phyloP scores from a whole-genome alignment of 2,329 filamentous ascomycete species.

The Alternaria metachromatica region DNA sequence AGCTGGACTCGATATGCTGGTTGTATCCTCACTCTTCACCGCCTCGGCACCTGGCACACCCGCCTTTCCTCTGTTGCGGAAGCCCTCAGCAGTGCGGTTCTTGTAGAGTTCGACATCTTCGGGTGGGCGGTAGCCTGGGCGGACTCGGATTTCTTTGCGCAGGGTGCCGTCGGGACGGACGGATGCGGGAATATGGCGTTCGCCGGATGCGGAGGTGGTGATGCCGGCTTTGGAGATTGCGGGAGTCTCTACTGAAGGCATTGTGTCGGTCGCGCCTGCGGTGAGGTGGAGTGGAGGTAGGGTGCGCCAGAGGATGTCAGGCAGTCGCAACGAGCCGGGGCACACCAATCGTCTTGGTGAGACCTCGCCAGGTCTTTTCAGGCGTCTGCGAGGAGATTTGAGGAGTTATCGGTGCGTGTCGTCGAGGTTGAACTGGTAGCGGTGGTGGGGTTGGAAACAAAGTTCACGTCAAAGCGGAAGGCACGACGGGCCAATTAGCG shows the following conservation, averaged over 20 bases:
- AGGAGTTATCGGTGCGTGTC: background rate
- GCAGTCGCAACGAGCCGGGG: background rate
- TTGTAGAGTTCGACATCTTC: constrained; percentile 98
- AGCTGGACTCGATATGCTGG: constrained; percentile 57
- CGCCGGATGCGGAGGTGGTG: constrained; percentile 75
- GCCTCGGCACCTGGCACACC: constrained; percentile 76
- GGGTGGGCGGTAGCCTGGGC: constrained; percentile 89
- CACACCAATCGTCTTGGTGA: background rate
- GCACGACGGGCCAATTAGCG: constrained; percentile 36
- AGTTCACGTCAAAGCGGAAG: constrained; percentile 14
- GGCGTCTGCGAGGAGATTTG: background rate
- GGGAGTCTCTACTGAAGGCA: constrained; percentile 41
- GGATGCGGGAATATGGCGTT: constrained; percentile 89
- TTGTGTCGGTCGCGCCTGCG: constrained; percentile 18
- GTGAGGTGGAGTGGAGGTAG: background rate
- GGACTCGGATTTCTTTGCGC: constrained; percentile 92
- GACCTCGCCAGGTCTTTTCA: background rate
- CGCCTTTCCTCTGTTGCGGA: constrained; percentile 73
- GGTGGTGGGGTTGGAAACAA: constrained; percentile 16
- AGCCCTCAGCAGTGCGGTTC: constrained; percentile 85
- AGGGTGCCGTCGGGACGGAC: constrained; percentile 85
- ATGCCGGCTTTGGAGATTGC: constrained; percentile 60
- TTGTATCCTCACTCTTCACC: constrained; percentile 53
- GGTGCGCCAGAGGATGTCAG: constrained; percentile 4
- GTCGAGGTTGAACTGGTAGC: background rate